Percentiles rank a stretch among this genome's conserved stretches.
phyloP scores from a whole-genome alignment of 108 stramenopile genomes.

The Cyclotella cryptica region DNA sequence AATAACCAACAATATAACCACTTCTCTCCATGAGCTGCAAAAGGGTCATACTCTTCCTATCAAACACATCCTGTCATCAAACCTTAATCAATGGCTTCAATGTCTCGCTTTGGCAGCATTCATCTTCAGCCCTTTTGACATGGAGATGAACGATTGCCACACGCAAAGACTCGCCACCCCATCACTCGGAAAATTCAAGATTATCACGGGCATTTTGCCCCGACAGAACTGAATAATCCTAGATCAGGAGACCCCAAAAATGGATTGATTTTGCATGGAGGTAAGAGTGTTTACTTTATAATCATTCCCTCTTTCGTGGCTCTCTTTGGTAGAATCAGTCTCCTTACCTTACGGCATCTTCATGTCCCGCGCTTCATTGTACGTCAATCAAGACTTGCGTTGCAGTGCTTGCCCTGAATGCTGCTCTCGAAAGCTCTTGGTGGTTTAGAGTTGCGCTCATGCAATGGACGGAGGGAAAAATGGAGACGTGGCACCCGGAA shows the following conservation, averaged over 20 bases:
- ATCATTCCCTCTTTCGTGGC: neutral
- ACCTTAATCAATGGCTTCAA: slow-evolving; percentile 38
- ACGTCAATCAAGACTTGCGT: too few relatives aligned
- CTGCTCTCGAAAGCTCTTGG: too few relatives aligned
- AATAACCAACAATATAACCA: neutral
- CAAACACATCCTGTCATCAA: slow-evolving; percentile 60
- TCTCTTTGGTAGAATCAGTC: neutral
- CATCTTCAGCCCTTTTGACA: slow-evolving; percentile 22
- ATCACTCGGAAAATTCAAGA: neutral
- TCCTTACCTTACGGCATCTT: too few relatives aligned
- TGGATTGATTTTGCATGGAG: slow-evolving; percentile 20
- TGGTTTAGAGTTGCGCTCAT: too few relatives aligned
- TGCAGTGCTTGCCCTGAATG: too few relatives aligned
- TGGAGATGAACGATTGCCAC: neutral
- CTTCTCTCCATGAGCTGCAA: neutral
- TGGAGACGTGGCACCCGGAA: too few relatives aligned
- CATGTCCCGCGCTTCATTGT: too few relatives aligned
- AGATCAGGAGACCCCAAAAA: slow-evolving; percentile 13
- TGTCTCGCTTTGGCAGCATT: neutral
- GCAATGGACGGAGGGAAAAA: too few relatives aligned
- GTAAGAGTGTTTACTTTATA: slow-evolving; percentile 23
- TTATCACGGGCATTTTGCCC: slow-evolving; percentile 20
- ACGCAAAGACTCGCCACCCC: neutral
- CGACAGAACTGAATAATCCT: neutral
- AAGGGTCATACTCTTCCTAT: slow-evolving; percentile 65